Evolutionary conservation across 305 asterid species (phyloP).

Genomic region (Fraxinus sp.): DNA sequence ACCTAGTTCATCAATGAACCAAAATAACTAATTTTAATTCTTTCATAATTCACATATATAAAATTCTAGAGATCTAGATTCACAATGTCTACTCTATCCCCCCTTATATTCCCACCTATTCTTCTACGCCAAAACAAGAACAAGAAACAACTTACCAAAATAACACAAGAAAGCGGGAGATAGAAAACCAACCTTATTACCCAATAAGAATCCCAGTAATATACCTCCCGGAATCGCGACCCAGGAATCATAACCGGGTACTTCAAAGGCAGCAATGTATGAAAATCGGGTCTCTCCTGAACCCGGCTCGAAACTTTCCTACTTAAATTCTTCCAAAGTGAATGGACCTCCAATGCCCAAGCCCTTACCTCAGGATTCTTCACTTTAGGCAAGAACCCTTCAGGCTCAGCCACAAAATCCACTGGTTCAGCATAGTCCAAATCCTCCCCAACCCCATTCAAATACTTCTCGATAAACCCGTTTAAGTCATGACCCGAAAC

Average conservation of each 20-base stretch:
- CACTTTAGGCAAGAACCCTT: slow-evolving; percentile 59
- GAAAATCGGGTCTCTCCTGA: slow-evolving; percentile 43
- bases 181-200: slow-evolving; percentile 56
- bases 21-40: too few species aligned
- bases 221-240: slow-evolving; percentile 81
- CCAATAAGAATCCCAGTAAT: slow-evolving; percentile 97
- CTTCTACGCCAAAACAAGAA: background rate
- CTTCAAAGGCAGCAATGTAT: slow-evolving; percentile 69
- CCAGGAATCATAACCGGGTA: slow-evolving; percentile 84
- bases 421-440: slow-evolving; percentile 50
- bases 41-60: background rate
- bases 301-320: slow-evolving; percentile 68
- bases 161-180: background rate
- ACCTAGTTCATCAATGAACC: background rate
- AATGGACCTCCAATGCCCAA: slow-evolving; percentile 83
- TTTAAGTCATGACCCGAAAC: slow-evolving; percentile 33
- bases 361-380: slow-evolving; percentile 44
- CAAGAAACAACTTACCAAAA: background rate
- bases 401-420: slow-evolving; percentile 61
- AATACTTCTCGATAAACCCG: slow-evolving; percentile 36
- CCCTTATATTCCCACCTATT: background rate
- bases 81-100: background rate
- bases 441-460: slow-evolving; percentile 49
- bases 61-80: background rate
- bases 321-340: slow-evolving; percentile 74